Evolutionary conservation across 2,329 filamentous ascomycete genomes (phyloP).

Genomic region (Pseudocercospora vitis): DNA sequence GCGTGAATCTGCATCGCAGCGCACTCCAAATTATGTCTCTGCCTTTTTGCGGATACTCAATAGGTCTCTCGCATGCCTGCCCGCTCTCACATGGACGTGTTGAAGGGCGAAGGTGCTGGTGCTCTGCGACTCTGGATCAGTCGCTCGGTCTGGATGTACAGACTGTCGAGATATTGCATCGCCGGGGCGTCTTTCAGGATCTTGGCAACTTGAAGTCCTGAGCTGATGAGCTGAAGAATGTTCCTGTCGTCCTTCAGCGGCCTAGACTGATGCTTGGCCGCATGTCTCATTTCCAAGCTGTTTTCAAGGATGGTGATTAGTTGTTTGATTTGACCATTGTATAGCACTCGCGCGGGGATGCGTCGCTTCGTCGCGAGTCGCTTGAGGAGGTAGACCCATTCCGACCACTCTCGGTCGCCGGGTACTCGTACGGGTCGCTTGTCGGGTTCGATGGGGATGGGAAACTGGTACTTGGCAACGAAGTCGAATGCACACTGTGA

Average conservation of each 20-base stretch:
- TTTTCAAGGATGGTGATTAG: slow-evolving; percentile 86
- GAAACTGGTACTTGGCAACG: slow-evolving; percentile 87
- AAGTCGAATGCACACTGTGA: slow-evolving; percentile 88
- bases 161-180: slow-evolving; percentile 76
- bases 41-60: too few species aligned
- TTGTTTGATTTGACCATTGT: slow-evolving; percentile 86
- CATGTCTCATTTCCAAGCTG: slow-evolving; percentile 82
- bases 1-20: neutral
- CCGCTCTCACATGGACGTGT: slow-evolving; percentile 23
- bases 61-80: neutral
- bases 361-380: slow-evolving; percentile 80
- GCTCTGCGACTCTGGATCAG: slow-evolving; percentile 59
- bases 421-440: slow-evolving; percentile 74
- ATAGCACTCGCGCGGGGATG: slow-evolving; percentile 78
- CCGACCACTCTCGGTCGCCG: slow-evolving; percentile 82
- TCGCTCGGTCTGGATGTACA: slow-evolving; percentile 80
- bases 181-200: slow-evolving; percentile 80
- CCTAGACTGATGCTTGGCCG: slow-evolving; percentile 77
- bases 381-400: slow-evolving; percentile 87
- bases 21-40: slow-evolving; percentile 1
- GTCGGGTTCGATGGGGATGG: slow-evolving; percentile 78
- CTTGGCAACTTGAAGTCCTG: slow-evolving; percentile 82
- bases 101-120: slow-evolving; percentile 24
- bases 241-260: slow-evolving; percentile 86
- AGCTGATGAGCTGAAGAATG: slow-evolving; percentile 82